Percentiles rank a stretch among this genome's conserved stretches.
Conservation (phyloP, 345 rosid species). For the Geranium brycei region DNA sequence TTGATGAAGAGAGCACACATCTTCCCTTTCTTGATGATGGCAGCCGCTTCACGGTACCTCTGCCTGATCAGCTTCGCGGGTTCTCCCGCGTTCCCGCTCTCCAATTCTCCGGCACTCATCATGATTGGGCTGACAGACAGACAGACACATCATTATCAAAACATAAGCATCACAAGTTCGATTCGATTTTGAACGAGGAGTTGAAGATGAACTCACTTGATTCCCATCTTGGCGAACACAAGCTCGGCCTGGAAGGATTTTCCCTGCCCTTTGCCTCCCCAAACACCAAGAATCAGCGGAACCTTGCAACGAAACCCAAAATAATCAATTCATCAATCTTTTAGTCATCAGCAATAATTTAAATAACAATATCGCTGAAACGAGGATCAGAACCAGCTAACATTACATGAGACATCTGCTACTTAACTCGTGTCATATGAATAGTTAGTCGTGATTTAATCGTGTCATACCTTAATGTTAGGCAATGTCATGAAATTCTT, state of each 20-base stretch:
- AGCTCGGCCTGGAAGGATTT: conserved; percentile 99
- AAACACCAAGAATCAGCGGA: conserved; percentile 91
- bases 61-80: conserved; percentile 95
- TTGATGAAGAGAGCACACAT: conserved; percentile 95
- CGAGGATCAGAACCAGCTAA: no score
- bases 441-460: not conserved
- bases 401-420: no score
- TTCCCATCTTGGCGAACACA: conserved; percentile 97
- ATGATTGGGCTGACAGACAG: conserved; percentile 60
- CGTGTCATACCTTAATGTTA: conserved; percentile 56
- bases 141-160: not conserved
- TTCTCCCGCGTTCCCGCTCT: conserved; percentile 94
- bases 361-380: not conserved
- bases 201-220: conserved; percentile 43
- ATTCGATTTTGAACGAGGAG: not conserved
- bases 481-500: conserved; percentile 94
- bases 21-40: conserved; percentile 83
- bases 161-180: no score
- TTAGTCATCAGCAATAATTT: not conserved
- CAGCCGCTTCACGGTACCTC: conserved; percentile 97
- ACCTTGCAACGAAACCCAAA: conserved; percentile 23
- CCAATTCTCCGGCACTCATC: conserved; percentile 99
- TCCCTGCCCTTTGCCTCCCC: conserved; percentile 99
- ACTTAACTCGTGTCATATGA: no score
- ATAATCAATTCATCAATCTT: not conserved